A percentile compares a stretch with the other conserved stretches of the same genome.
Conservation (phyloP, 495 filamentous ascomycete species). For the Aspergillus sparsus region DNA sequence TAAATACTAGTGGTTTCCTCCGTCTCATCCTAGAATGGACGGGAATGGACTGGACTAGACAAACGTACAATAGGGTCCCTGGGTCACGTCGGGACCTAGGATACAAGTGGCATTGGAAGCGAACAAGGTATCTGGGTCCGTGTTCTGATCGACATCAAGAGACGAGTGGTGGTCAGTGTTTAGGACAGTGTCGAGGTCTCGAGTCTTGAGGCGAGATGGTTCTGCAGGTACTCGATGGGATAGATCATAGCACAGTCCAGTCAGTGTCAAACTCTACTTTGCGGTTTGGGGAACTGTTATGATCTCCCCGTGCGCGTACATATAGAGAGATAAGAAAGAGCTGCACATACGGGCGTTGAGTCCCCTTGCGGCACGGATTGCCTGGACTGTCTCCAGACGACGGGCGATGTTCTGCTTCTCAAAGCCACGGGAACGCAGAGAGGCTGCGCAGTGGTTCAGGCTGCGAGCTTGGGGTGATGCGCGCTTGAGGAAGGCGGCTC, state of each 20-base stretch:
- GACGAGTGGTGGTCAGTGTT: constrained; percentile 10
- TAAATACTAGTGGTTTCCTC: background rate
- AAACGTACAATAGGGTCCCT: constrained; percentile 53
- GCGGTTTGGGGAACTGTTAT: constrained; percentile 4
- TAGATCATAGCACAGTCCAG: too few relatives aligned
- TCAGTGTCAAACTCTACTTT: constrained; percentile 19
- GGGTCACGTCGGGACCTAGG: constrained; percentile 55
- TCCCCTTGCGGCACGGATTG: constrained; percentile 30
- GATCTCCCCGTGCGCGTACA: background rate
- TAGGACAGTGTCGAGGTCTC: constrained; percentile 11
- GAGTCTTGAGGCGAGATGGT: constrained; percentile 26
- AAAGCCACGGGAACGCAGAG: constrained; percentile 51
- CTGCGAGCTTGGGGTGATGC: constrained; percentile 38
- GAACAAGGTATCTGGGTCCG: constrained; percentile 53
- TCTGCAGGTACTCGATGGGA: constrained; percentile 37
- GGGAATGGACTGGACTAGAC: background rate
- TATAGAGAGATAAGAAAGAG: background rate
- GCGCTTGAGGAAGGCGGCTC: constrained; percentile 41
- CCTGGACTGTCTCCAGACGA: constrained; percentile 37
- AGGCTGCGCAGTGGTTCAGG: constrained; percentile 48
- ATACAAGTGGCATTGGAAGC: constrained; percentile 56
- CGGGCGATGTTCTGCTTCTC: constrained; percentile 47
- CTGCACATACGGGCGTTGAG: constrained; percentile 24
- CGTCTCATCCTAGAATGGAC: background rate
- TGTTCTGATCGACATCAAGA: constrained; percentile 48